Evolutionary conservation across 2,329 filamentous ascomycete genomes (phyloP), one percentile per base, ranked within the genome.

Genomic region (Trichoderma semiorbis): DNA sequence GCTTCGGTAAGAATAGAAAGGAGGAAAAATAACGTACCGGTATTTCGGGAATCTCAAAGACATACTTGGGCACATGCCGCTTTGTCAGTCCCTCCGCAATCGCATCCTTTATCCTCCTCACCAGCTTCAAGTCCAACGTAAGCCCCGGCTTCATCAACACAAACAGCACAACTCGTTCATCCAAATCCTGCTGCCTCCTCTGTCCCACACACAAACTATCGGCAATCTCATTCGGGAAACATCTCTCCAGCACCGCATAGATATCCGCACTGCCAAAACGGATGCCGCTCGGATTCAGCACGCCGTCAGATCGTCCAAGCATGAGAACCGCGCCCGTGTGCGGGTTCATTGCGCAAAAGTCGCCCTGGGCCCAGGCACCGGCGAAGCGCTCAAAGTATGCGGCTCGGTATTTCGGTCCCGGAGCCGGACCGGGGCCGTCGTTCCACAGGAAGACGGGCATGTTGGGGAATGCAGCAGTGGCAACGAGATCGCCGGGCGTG

Each of bases 181-280:
- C 87, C 4, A 77, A 72, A 70, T 89, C 87, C 11, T 78, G 74
- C 0, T 89, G 89, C 32, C 93, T 82, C 24, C 93, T 83, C 81
- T 95, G 93, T 0, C 93, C 93, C 0, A 96, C 92, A 71, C 93
- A 95, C 32, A 96, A 85, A n/a, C 90, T 90, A 77, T 96, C 93
- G 5, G 85, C 84, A 4, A 96, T 82, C 64, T 85, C 83, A 18
- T 87, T 84, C 0, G 88, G 83, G 73, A 95, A 95, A 69, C 87
- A 83, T 28, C 85, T 82, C 80, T 93, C 91, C 5, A 95, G 80
- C 1, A 95, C 91, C 14, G 86, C 87, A 79, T 96, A 97, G 39
- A 96, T 92, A 79, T 96, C 93, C 0, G 92, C 90, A 5, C 89
- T 92, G 0, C 93, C 93, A 76, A 96, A 97, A 0, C 93, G 86